phyloP scores from a whole-genome alignment of 768 basidiomycete genomes.

The Tricholoma matsutake region DNA sequence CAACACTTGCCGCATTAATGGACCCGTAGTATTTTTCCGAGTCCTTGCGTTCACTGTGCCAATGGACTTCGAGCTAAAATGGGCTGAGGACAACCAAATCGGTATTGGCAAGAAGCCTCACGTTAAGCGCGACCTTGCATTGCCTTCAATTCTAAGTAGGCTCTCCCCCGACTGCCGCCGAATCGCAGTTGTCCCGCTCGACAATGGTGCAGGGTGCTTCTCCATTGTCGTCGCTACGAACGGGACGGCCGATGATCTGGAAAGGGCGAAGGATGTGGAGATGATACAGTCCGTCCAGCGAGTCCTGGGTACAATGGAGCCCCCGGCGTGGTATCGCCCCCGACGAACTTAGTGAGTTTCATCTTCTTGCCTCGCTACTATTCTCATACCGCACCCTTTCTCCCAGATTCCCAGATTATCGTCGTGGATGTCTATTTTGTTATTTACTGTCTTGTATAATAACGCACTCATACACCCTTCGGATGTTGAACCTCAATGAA shows the following conservation, averaged over 20 bases:
- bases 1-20: background rate
- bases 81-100: background rate
- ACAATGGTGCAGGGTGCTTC: background rate
- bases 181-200: background rate
- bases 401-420: too few species aligned
- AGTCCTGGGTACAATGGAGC: constrained; percentile 5
- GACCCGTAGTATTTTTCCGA: background rate
- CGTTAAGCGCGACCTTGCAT: background rate
- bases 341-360: constrained; percentile 4
- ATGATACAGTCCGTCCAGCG: constrained; percentile 2
- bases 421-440: too few species aligned
- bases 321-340: constrained; percentile 9
- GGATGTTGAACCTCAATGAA: too few species aligned
- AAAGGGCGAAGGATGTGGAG: constrained; percentile 3
- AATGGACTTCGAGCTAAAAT: too few species aligned
- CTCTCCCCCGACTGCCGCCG: background rate
- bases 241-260: background rate
- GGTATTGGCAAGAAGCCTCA: background rate
- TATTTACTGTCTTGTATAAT: too few species aligned
- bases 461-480: too few species aligned
- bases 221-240: constrained; percentile 5
- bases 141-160: background rate
- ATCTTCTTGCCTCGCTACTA: background rate
- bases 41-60: constrained; percentile 1
- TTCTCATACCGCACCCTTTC: too few species aligned